Conservation (phyloP, 2,329 filamentous ascomycete genomes). For the Tothia fuscella region DNA sequence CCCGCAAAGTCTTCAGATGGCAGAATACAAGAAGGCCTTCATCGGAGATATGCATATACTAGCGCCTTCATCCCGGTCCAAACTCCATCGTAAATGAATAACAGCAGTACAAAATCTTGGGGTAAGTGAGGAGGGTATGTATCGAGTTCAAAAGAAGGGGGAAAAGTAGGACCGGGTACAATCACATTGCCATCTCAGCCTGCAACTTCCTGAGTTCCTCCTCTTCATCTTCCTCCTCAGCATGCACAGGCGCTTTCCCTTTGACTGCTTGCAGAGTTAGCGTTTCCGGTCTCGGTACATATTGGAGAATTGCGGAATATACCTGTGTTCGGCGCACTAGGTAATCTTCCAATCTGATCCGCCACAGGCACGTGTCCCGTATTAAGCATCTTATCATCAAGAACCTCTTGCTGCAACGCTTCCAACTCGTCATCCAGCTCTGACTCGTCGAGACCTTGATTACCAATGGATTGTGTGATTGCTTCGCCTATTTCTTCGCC, state of each 20-base stretch:
- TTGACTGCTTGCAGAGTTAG: too few relatives aligned
- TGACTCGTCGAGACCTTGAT: conserved; percentile 68
- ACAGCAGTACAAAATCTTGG: conserved; percentile 3
- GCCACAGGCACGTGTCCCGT: conserved; percentile 74
- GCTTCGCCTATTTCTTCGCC: conserved; percentile 85
- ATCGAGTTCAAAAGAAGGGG: neutral
- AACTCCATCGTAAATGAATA: conserved; percentile 3
- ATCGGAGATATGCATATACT: too few relatives aligned
- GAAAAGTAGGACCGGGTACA: neutral
- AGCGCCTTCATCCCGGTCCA: too few relatives aligned
- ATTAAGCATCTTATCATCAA: conserved; percentile 89
- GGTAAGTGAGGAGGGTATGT: conserved; percentile 1
- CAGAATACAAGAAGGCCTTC: too few relatives aligned
- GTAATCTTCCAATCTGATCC: conserved; percentile 66
- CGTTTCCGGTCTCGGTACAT: too few relatives aligned
- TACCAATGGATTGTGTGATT: conserved; percentile 58
- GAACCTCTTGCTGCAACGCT: conserved; percentile 75
- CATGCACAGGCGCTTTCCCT: conserved; percentile 32
- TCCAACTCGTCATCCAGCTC: conserved; percentile 82
- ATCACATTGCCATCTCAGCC: conserved; percentile 91
- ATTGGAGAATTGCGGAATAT: conserved; percentile 34
- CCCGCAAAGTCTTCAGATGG: too few relatives aligned
- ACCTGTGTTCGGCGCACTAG: conserved; percentile 60
- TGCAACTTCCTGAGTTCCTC: conserved; percentile 86
- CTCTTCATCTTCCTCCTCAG: conserved; percentile 82